Evolutionary conservation across 441 rosid genomes (phyloP), one percentile per base, ranked within the genome.

Genomic region (Gossypium lobatum): DNA sequence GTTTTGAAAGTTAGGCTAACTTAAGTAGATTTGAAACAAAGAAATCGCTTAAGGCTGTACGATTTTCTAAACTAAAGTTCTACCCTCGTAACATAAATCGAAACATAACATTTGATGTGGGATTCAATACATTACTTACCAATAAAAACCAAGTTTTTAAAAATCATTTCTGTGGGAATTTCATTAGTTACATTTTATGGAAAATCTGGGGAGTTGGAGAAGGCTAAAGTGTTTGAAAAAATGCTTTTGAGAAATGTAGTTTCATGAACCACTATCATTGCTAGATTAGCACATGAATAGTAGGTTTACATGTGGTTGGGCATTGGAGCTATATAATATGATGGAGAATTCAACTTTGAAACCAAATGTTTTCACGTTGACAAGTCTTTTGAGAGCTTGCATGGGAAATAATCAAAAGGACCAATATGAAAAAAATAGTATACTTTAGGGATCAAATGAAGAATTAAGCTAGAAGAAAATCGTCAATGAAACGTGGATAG

Each of bases 231-330:
- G 90, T 93, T 25, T 84, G 80, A 1, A 93, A 93, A 90, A 93
- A 93, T 91, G 89, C 88, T 96, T 73, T 84, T 83, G 1, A 90
- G 78, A 79, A 90, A 91, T 68, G 91, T 89, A 0, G 93, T 93
- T 59, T 85, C 92, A 0, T 95, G 97, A 98, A 90, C 96, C 0
- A 88, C 92, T 20, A 77, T 93, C 62, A 88, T 91, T 75, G 82
- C 93, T 59, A 97, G 89, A 50, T 93, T 85, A 79, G 95, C 96
- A 2, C 91, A 87, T 65, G 91, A 85, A 55, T 87, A 87, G 85
- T 80, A 82, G 57, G 76, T 89, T 2, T 90, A 84, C 74, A 66
- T 68, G 48, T 95, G 96, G 72, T 82, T 88, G 48, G 48, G 48
- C 48, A 10, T 45, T 45, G 74, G 80, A 76, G 79, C 81, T 90